Evolutionary conservation across 306 rosid species (phyloP).

Genomic region (Cyamopsis tetragonoloba): DNA sequence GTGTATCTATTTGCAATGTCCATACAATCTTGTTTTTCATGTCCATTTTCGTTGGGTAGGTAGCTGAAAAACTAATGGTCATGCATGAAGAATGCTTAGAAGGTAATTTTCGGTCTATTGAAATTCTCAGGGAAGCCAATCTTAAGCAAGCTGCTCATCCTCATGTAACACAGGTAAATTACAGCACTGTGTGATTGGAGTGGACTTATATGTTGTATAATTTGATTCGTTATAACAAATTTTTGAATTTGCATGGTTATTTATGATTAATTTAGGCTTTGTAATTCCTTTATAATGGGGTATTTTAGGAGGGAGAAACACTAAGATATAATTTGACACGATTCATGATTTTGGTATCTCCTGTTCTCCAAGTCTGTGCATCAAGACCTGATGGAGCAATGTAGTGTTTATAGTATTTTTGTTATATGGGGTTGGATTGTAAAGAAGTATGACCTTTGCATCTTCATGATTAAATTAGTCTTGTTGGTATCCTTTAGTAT

Average conservation of each 20-base stretch:
- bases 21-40: not conserved
- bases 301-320: not conserved
- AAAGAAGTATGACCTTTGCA: not conserved
- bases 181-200: not conserved
- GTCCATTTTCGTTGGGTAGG: constrained; percentile 24
- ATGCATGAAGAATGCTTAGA: constrained; percentile 65
- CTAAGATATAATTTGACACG: not conserved
- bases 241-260: too few relatives aligned
- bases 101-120: constrained; percentile 48
- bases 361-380: not conserved
- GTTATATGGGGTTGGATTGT: not conserved
- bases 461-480: not conserved
- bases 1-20: not conserved
- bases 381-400: not conserved
- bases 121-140: constrained; percentile 41
- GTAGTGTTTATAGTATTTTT: not conserved
- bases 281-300: not conserved
- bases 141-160: constrained; percentile 31
- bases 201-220: not conserved
- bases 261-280: not conserved
- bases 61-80: constrained; percentile 52
- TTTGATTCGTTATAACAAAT: not conserved
- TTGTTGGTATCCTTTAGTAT: not conserved
- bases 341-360: not conserved
- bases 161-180: constrained; percentile 51